Evolutionary conservation across 306 rosid species (phyloP), one percentile per base, ranked within the genome.

Genomic region (Trifolium repens): DNA sequence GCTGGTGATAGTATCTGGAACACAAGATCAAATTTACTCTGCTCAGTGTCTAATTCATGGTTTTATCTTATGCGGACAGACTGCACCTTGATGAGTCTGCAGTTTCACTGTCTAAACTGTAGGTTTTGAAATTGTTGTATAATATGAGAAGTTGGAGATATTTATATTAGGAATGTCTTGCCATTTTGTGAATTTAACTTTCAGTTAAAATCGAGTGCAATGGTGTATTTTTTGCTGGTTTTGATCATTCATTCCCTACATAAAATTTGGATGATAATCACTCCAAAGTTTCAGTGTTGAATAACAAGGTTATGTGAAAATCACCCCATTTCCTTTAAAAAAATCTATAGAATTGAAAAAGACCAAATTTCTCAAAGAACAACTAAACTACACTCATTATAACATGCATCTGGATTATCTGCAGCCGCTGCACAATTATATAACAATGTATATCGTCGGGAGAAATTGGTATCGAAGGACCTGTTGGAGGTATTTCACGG

Each of bases 1-100:
- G 52, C 42, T 76, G 72, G 91, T 86, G 52, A 68, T 64, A 13
- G 80, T 90, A 59, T 83, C 89, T 5, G 98, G 98, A 74, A 60
- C 84, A 22, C 87, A 89, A 1, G 89, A 80, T 64, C 93, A 89
- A 84, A 85, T 81, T 49, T 88, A 81, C 17, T 81, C 83, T 76
- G 94, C 98, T 35, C 96, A 90, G 68, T 78, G 89, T 78, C 98
- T 92, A 35, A 85, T 90, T 78, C 98, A 92, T n/a, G 98, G 88
- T 69, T 92, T 92, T 90, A 90, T 92, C 69, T 77, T 92, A 67
- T 83, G 88, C 32, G 94, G 96, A 63, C 89, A 79, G 75, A 75
- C 92, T 14, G 81, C 81, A 78, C 75, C 81, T 60, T 78, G 80
- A 79, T 76, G 80, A 79, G 71, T 79, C 74, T 49, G 39, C 10